Evolutionary conservation across 805 yeast species (phyloP).

Genomic region (Zygotorulaspora florentina): DNA sequence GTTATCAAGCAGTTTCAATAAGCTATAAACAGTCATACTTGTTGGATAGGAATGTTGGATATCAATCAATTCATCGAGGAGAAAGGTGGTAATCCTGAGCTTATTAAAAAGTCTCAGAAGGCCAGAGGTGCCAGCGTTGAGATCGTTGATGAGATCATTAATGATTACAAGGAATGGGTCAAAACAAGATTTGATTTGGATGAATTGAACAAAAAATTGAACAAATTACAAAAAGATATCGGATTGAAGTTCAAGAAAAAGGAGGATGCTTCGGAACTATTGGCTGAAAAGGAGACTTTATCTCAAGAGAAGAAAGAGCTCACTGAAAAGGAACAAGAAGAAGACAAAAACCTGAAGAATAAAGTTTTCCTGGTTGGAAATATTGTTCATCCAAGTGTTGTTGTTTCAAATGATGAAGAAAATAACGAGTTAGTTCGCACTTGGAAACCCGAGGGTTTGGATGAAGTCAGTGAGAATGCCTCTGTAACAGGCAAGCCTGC

Average conservation of each 20-base stretch:
- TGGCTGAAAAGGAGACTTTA: slow-evolving; percentile 74
- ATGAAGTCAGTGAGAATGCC: slow-evolving; percentile 58
- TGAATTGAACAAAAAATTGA: slow-evolving; percentile 80
- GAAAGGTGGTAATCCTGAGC: slow-evolving; percentile 94
- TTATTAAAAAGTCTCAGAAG: slow-evolving; percentile 79
- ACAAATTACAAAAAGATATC: slow-evolving; percentile 87
- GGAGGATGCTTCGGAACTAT: slow-evolving; percentile 84
- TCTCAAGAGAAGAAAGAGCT: slow-evolving; percentile 65
- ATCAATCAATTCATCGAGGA: slow-evolving; percentile 88
- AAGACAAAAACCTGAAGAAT: slow-evolving; percentile 65
- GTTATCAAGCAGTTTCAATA: too few species aligned
- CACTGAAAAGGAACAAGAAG: slow-evolving; percentile 65
- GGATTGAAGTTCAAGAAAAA: slow-evolving; percentile 90
- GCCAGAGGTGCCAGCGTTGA: slow-evolving; percentile 96
- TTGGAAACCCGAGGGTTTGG: slow-evolving; percentile 78
- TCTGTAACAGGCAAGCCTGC: slow-evolving; percentile 76
- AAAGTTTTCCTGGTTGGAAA: slow-evolving; percentile 93
- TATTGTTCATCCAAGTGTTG: slow-evolving; percentile 89
- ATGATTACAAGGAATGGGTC: slow-evolving; percentile 90
- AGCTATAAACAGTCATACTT: too few species aligned
- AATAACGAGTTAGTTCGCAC: slow-evolving; percentile 82
- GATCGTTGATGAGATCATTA: slow-evolving; percentile 90
- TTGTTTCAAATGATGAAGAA: slow-evolving; percentile 81
- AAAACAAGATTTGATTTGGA: slow-evolving; percentile 85
- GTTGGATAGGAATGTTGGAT: slow-evolving; percentile 66